Base-by-base conservation (phyloP, 2,329 filamentous ascomycete species). In the Pyrenophora teres region DNA sequence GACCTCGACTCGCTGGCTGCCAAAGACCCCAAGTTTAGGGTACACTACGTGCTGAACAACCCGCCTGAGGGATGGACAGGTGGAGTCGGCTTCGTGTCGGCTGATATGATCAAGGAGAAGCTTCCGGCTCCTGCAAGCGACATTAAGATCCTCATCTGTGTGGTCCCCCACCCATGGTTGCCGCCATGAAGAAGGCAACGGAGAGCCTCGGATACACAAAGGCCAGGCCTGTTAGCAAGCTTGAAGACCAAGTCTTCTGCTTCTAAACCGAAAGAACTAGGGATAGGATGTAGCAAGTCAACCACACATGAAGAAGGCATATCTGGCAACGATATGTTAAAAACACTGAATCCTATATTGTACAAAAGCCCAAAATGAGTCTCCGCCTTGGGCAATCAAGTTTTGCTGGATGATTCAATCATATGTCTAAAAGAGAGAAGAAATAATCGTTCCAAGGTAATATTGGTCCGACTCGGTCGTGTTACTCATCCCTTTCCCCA, bases 1-100 rank as follows among this genome's bases (percentile, higher is more conserved):
- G 92, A 97, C 70, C 82, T 99, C 58, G 93, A 97, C 68, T 76
- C 84, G 56, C 80, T 97, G 51, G 85, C 83, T 38, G 83, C 83
- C 59, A 83, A 93, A 74, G 93, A 99, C 73, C 79, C 84, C 54
- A 85, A 85, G 54, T 92, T 99, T 81, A 84, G 89, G 54, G 84
- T 97, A 31, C 87, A 97, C 83, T 97, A 97, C 72, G 93, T 97
- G 40, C 83, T 99, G 41, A 96, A 99, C 82, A 96, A 94, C 80
- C 92, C 94, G 18, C 92, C 93, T 7, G 88, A 90, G 80, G 87
- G 84, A 68, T 99, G 94, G 94, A 87, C 83, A 35, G 94, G 94
- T 54, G 93, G 91, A 62, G 89, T 96, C 56, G 94, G 94, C 63
- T 99, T 96, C 72, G 93, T 97, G 56, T 97, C 93, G 23, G 82